Conservation (phyloP, 805 yeast genomes). For the Ogataea saltuana region DNA sequence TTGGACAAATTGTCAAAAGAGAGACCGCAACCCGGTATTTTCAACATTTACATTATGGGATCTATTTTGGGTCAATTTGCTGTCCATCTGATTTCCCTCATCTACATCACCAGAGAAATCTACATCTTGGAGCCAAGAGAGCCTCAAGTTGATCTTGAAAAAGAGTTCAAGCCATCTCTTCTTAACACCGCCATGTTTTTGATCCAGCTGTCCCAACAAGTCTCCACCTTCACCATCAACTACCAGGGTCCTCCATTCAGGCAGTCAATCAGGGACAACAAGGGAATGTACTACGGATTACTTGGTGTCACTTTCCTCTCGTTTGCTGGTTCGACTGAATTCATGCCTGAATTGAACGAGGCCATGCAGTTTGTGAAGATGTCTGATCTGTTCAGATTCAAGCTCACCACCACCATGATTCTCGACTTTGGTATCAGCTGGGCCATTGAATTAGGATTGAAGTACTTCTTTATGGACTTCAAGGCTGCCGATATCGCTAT, state of each 20-base stretch:
- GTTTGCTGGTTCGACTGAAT: constrained; percentile 88
- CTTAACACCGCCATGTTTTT: constrained; percentile 95
- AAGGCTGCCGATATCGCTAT: constrained; percentile 89
- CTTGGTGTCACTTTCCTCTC: constrained; percentile 89
- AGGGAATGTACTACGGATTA: constrained; percentile 96
- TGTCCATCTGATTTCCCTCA: constrained; percentile 77
- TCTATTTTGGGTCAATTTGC: constrained; percentile 96
- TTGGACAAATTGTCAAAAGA: constrained; percentile 84
- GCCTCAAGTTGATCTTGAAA: constrained; percentile 86
- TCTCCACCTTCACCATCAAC: constrained; percentile 95
- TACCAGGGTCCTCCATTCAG: constrained; percentile 97
- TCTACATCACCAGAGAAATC: constrained; percentile 81
- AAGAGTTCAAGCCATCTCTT: constrained; percentile 82
- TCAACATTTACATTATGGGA: constrained; percentile 95
- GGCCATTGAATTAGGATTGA: constrained; percentile 77
- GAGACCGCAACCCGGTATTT: constrained; percentile 97
- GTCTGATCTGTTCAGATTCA: constrained; percentile 68
- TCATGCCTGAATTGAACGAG: constrained; percentile 90
- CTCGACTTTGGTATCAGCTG: constrained; percentile 77
- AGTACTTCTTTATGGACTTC: constrained; percentile 83
- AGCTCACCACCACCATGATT: constrained; percentile 70
- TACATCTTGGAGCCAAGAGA: constrained; percentile 90
- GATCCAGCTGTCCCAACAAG: constrained; percentile 93
- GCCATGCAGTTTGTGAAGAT: constrained; percentile 91
- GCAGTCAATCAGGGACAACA: constrained; percentile 84